Evolutionary conservation across 176 grass and related monocot species (phyloP).

Genomic region (Aegilops sharonensis): DNA sequence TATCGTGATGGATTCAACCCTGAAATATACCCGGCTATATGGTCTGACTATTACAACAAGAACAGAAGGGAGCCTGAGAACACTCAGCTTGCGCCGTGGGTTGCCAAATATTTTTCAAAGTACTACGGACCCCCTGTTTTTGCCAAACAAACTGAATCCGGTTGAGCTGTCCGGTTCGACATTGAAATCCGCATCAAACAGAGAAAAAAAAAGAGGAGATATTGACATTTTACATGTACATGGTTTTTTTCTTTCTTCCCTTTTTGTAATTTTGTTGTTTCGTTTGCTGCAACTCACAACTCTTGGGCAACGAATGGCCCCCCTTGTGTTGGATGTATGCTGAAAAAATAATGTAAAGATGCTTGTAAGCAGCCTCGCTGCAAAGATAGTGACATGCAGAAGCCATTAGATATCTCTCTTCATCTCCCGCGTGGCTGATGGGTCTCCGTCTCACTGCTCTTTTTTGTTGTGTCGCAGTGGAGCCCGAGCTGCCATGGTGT

Average conservation of each 20-base stretch:
- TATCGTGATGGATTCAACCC: constrained; percentile 71
- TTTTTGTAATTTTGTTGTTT: constrained; percentile 17
- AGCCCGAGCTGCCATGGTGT: too few relatives aligned
- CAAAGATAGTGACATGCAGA: constrained; percentile 35
- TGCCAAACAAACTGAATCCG: constrained; percentile 11
- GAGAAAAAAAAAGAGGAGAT: constrained; percentile 5
- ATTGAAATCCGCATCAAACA: constrained; percentile 24
- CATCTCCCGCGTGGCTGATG: neutral
- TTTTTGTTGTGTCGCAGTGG: too few relatives aligned
- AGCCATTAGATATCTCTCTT: constrained; percentile 19
- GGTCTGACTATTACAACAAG: constrained; percentile 86
- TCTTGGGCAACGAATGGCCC: constrained; percentile 38
- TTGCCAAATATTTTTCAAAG: constrained; percentile 75
- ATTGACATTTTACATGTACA: constrained; percentile 50
- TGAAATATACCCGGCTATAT: constrained; percentile 69
- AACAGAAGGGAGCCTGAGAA: constrained; percentile 86
- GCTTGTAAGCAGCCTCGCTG: constrained; percentile 29
- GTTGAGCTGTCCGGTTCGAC: constrained; percentile 13
- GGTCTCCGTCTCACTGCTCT: too few relatives aligned
- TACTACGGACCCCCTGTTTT: constrained; percentile 41
- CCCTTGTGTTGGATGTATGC: constrained; percentile 36
- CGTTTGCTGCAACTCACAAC: constrained; percentile 29
- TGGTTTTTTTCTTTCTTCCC: constrained; percentile 16
- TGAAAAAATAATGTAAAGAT: constrained; percentile 54
- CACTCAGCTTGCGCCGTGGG: constrained; percentile 88